Evolutionary conservation across 2,329 filamentous ascomycete genomes (phyloP), one percentile per base, ranked within the genome.

Genomic region (Fusarium sp.): DNA sequence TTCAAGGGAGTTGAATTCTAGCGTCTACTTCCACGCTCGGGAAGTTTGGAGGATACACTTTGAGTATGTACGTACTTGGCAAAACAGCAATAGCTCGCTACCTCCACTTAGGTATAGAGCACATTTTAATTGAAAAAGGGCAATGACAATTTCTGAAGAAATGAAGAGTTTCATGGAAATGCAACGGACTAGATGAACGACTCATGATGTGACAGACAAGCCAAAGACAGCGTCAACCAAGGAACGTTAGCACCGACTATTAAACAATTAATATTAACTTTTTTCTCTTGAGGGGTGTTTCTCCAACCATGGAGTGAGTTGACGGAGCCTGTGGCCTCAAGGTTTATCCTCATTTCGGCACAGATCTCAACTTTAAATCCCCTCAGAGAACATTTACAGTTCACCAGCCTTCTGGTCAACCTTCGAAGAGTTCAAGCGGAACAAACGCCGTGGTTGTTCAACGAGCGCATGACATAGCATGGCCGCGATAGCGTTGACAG

Each of bases 1-100:
- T 52, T 40, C 50, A 52, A 27, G 50, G 50, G 24, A 52, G 24
- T 42, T 40, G 50, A 42, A 40, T 52, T 52, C 32, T 52, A 59
- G 60, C 52, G 40, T 51, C 52, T 16, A 45, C 20, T 32, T 43
- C 51, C 50, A 52, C 40, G 42, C 44, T 62, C 45, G 50, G 47
- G 42, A 59, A 51, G 49, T 42, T 58, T 52, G 58, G 52, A 52
- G 45, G 53, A 68, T 71, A 63, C 46, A 70, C 63, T 71, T 70
- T 59, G 67, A 63, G 63, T 64, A 67, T 70, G 67, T 67, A 70
- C 55, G 64, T 71, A 62, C 64, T 71, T 71, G 64, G 68, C 68
- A 71, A 61, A 71, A 55, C 59, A 55, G 53, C 62, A 71, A 63
- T 71, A 70, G 67, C 67, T 63, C 54, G 30, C 16, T 49, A 71